phyloP scores from a whole-genome alignment of 1,139 yeast species.

The Nakaseomyces delphensis region DNA sequence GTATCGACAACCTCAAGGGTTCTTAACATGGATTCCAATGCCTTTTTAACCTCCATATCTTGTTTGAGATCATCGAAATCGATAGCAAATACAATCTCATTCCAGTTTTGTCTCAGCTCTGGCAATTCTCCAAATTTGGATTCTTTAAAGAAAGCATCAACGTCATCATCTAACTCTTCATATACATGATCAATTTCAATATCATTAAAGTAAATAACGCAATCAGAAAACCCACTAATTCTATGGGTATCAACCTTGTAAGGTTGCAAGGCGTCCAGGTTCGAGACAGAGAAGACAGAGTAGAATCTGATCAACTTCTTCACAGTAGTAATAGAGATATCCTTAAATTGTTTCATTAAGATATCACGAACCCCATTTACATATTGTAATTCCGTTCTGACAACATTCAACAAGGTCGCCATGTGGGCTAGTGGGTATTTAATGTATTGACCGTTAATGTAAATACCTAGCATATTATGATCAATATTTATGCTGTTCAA shows the following conservation, averaged over 20 bases:
- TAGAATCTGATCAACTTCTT: constrained; percentile 16
- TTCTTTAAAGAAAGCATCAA: constrained; percentile 36
- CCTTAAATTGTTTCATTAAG: constrained; percentile 10
- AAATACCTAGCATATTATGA: constrained; percentile 40
- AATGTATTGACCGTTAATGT: constrained; percentile 51
- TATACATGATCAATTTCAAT: constrained; percentile 57
- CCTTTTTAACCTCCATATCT: constrained; percentile 40
- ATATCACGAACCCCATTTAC: constrained; percentile 10
- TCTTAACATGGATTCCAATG: constrained; percentile 42
- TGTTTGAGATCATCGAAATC: constrained; percentile 44
- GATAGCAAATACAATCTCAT: constrained; percentile 65
- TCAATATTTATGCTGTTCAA: constrained; percentile 22
- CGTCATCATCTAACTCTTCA: constrained; percentile 37
- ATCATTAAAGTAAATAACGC: constrained; percentile 69
- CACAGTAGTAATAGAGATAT: constrained; percentile 8
- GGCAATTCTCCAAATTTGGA: constrained; percentile 55
- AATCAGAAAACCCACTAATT: constrained; percentile 24
- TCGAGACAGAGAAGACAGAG: constrained; percentile 18
- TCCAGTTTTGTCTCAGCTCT: constrained; percentile 61
- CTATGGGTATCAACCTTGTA: constrained; percentile 28
- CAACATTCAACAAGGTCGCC: constrained; percentile 16
- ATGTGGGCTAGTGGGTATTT: constrained; percentile 21
- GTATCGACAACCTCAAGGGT: constrained; percentile 41
- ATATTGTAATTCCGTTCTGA: constrained; percentile 16
- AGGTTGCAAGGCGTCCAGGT: constrained; percentile 25